Evolutionary conservation across 2,329 filamentous ascomycete genomes (phyloP).

Genomic region (Remersonia thermophila): DNA sequence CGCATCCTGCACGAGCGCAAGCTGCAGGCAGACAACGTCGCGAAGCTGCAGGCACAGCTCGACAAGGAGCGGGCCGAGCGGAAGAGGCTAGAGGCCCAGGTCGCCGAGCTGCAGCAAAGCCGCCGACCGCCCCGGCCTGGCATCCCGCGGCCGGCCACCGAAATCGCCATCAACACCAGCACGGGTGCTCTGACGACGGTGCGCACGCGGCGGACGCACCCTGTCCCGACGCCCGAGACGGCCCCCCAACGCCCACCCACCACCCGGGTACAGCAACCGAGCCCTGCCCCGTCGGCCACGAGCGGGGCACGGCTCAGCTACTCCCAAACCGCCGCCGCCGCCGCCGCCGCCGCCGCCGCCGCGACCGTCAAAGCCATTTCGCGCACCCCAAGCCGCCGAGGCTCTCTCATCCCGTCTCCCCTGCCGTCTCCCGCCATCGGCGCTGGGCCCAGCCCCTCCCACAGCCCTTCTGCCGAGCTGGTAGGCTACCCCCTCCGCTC

Average conservation of each 20-base stretch:
- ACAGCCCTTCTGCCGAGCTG: slow-evolving; percentile 10
- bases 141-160: slow-evolving; percentile 10
- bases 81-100: slow-evolving; percentile 11
- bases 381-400: slow-evolving; percentile 3
- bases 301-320: slow-evolving; percentile 11
- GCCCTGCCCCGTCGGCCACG: slow-evolving; percentile 3
- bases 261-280: background rate
- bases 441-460: background rate
- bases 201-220: slow-evolving; percentile 7
- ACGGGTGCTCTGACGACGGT: too few relatives aligned
- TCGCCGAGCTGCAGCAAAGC: slow-evolving; percentile 19
- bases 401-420: slow-evolving; percentile 7
- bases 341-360: background rate
- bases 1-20: slow-evolving; percentile 26
- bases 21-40: slow-evolving; percentile 22
- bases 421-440: slow-evolving; percentile 1
- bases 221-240: background rate
- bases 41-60: slow-evolving; percentile 24
- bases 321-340: slow-evolving; percentile 11
- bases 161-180: too few relatives aligned
- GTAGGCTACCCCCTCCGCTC: slow-evolving; percentile 22
- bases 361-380: background rate
- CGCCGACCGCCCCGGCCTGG: slow-evolving; percentile 11
- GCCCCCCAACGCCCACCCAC: background rate
- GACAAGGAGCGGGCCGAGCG: slow-evolving; percentile 25